Conservation (phyloP, 768 basidiomycete genomes). For the Lactarius pseudohatsudake region DNA sequence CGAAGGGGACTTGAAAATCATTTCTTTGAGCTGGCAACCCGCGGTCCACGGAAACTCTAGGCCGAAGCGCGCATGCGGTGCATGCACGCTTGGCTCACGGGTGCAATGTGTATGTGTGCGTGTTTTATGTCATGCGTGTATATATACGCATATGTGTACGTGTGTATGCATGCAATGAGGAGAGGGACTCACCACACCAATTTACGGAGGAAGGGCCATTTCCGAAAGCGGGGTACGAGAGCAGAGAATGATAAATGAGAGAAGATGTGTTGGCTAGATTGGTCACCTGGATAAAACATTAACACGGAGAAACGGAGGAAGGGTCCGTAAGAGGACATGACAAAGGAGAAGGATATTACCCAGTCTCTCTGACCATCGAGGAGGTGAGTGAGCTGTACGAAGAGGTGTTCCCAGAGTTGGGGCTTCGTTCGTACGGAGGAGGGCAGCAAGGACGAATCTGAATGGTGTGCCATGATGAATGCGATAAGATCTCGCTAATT, state of each 20-base stretch:
- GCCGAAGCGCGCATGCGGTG: conserved; percentile 3
- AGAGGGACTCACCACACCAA: conserved; percentile 80
- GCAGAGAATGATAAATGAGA: conserved; percentile 74
- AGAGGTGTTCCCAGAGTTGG: conserved; percentile 80
- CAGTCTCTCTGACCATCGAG: conserved; percentile 71
- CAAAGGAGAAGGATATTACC: conserved; percentile 45
- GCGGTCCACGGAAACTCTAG: conserved; percentile 16
- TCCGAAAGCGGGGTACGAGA: conserved; percentile 70
- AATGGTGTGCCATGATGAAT: conserved; percentile 70
- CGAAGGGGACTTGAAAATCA: conserved; percentile 34
- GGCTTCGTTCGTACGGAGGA: conserved; percentile 64
- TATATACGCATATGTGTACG: not conserved
- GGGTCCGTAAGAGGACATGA: conserved; percentile 13
- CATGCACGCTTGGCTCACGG: not conserved
- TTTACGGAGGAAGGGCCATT: conserved; percentile 69
- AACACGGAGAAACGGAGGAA: conserved; percentile 4
- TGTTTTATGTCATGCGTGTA: not conserved
- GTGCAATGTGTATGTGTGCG: not conserved
- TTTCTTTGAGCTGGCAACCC: conserved; percentile 27
- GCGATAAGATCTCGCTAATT: conserved; percentile 27
- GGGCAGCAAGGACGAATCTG: conserved; percentile 77
- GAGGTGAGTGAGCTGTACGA: conserved; percentile 58
- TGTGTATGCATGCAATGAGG: conserved; percentile 9
- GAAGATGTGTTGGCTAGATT: conserved; percentile 84
- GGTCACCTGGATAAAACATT: conserved; percentile 55